Base-by-base conservation (phyloP, 2,329 filamentous ascomycete genomes). In the Talaromyces sp. region DNA sequence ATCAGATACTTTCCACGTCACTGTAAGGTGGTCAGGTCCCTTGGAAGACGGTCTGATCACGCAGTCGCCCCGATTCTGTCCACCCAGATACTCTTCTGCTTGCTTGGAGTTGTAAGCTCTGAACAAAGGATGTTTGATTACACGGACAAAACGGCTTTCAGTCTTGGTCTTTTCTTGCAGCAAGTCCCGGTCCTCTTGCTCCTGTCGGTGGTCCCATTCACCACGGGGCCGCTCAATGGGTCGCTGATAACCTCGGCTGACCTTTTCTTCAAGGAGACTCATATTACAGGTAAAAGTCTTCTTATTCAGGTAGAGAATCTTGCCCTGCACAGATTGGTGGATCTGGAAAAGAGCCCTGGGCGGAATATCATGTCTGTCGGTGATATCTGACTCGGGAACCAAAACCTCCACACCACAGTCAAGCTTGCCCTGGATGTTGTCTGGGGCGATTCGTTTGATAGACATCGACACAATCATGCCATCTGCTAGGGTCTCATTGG, bases 1-100 rank as follows among this genome's bases (percentile, higher is more conserved):
- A 72, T 97, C 92, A 1, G 91, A 89, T 14, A 99, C 92, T 80
- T 99, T 99, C 94, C 94, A 99, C 0, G 94, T 99, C 53, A 99
- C 87, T 8, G 93, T 92, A 59, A 99, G 81, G 78, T 99, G 94
- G 73, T 99, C 94, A 61, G 91, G 89, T 51, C 94, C 94, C 74
- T 96, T 96, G 29, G 92, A 96, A 0, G 92, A 97, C 3, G 94
- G 93, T 51, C 94, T 88, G 70, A 99, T 97, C 62, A 99, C 91
- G 59, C 95, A 89, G 73, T 97, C 94, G 54, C 94, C 94, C 7
- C 88, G 83, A 56, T 88, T 85, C 73, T 95, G 91, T 14, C 89
- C 90, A 48, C 92, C 92, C 32, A 99, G 83, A 73, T 89, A 97
- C 74, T 97, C 91, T 75, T 97, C 91, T 0, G 94, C 94, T 76